These are phyloP conservation scores for Alloascoidea hylecoeti DNA, from an alignment of 805 yeast species.

Conservation along the genomic window DNA sequence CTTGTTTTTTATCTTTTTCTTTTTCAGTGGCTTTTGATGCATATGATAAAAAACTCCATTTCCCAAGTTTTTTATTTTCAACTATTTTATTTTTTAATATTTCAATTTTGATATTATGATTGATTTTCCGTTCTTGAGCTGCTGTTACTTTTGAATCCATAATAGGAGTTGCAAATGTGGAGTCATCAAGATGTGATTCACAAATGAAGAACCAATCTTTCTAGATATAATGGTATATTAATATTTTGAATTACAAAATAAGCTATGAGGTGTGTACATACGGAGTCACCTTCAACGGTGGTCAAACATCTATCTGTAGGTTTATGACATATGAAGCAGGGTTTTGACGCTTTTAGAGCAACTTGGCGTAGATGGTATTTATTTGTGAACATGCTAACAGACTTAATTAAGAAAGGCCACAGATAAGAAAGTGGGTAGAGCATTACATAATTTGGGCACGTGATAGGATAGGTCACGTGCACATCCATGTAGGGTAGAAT, in stretches of 20 bases:
- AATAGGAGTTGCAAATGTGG: constrained; percentile 28
- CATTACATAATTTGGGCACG: too few species aligned
- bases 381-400: constrained; percentile 26
- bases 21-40: constrained; percentile 8
- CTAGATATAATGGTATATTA: constrained; percentile 4
- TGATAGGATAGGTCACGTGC: too few species aligned
- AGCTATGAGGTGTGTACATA: constrained; percentile 3
- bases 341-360: constrained; percentile 25
- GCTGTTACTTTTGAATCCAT: constrained; percentile 23
- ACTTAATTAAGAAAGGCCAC: too few species aligned
- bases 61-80: constrained; percentile 9
- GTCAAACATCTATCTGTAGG: constrained; percentile 36
- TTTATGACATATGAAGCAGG: constrained; percentile 39
- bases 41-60: constrained; percentile 8
- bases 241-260: background rate
- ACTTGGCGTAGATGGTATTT: constrained; percentile 30
- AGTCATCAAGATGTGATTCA: constrained; percentile 31
- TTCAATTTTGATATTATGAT: constrained; percentile 17
- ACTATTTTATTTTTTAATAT: constrained; percentile 18
- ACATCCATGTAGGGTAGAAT: too few species aligned
- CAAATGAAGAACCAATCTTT: constrained; percentile 41
- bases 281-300: constrained; percentile 24
- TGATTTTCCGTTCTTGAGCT: constrained; percentile 12
- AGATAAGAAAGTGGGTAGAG: too few species aligned
- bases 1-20: constrained; percentile 7